phyloP scores from a whole-genome alignment of 805 yeast genomes.

The Wickerhamiella shivajii region DNA sequence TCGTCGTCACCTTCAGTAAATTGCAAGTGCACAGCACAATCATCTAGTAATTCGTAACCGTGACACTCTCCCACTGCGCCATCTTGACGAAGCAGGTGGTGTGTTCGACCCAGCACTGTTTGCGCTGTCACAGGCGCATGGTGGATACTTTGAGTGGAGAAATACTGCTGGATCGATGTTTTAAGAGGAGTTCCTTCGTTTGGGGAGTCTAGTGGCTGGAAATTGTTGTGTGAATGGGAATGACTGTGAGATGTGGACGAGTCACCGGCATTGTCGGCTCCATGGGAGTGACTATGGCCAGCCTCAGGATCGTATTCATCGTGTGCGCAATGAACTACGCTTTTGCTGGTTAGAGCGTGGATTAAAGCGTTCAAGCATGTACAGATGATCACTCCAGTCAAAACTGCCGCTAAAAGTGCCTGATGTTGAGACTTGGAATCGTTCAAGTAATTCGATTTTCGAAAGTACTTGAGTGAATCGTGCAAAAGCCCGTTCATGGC shows the following conservation, averaged over 20 bases:
- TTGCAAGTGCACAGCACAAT: no score
- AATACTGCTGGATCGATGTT: no score
- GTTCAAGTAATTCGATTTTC: conserved; percentile 19
- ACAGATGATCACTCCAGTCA: conserved; percentile 50
- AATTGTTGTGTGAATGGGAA: background rate
- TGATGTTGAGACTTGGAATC: conserved; percentile 23
- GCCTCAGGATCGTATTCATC: conserved; percentile 24
- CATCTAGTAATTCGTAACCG: no score
- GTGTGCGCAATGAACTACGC: conserved; percentile 78
- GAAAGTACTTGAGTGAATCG: conserved; percentile 37
- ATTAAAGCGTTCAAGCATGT: conserved; percentile 45
- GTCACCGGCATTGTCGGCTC: background rate
- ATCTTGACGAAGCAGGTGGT: no score
- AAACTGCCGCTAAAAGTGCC: conserved; percentile 32
- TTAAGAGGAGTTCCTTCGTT: no score
- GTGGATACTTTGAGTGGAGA: no score
- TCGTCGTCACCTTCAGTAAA: no score
- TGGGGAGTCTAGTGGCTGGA: no score
- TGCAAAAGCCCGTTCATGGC: conserved; percentile 70
- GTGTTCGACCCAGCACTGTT: no score
- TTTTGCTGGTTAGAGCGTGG: conserved; percentile 63
- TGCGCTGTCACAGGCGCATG: no score
- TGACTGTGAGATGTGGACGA: background rate
- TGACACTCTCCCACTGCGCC: no score
- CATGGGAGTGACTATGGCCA: conserved; percentile 2